phyloP scores from a whole-genome alignment of 1,139 yeast species.

The Sugiyamaella japonica region DNA sequence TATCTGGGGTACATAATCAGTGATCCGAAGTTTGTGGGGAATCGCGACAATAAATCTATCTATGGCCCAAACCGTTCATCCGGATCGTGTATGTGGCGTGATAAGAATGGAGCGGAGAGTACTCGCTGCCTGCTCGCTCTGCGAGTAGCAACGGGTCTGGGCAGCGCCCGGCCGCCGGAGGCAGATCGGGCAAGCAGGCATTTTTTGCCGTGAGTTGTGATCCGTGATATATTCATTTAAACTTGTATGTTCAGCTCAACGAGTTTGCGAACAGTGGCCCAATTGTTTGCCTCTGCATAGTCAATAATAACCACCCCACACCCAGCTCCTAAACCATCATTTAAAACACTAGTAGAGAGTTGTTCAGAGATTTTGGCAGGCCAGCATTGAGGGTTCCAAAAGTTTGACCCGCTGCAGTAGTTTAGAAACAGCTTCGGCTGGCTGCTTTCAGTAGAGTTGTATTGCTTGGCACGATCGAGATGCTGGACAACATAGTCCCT shows the following conservation, averaged over 20 bases:
- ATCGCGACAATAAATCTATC: neutral
- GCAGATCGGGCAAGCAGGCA: too few species aligned
- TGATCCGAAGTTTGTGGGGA: neutral
- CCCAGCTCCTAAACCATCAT: constrained; percentile 38
- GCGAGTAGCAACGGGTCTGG: too few species aligned
- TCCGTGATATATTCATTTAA: neutral
- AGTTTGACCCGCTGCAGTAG: constrained; percentile 74
- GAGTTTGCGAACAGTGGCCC: constrained; percentile 48
- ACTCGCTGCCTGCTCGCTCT: too few species aligned
- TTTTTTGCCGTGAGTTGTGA: too few species aligned
- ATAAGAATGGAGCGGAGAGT: too few species aligned
- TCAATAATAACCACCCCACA: constrained; percentile 67
- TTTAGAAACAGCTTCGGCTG: constrained; percentile 58
- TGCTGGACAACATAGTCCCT: constrained; percentile 57
- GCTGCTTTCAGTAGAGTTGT: constrained; percentile 46
- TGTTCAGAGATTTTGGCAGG: constrained; percentile 58
- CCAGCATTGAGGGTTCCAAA: constrained; percentile 73
- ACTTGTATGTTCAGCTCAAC: constrained; percentile 3
- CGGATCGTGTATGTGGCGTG: too few species aligned
- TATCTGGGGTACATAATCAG: constrained; percentile 9
- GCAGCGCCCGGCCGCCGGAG: too few species aligned
- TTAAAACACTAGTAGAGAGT: constrained; percentile 48
- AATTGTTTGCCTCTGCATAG: constrained; percentile 62
- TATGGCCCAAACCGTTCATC: too few species aligned
- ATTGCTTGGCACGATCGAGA: constrained; percentile 54